Evolutionary conservation across 1,284 basidiomycete genomes (phyloP), one percentile per base, ranked within the genome.

Genomic region (Sporisorium scitamineum): DNA sequence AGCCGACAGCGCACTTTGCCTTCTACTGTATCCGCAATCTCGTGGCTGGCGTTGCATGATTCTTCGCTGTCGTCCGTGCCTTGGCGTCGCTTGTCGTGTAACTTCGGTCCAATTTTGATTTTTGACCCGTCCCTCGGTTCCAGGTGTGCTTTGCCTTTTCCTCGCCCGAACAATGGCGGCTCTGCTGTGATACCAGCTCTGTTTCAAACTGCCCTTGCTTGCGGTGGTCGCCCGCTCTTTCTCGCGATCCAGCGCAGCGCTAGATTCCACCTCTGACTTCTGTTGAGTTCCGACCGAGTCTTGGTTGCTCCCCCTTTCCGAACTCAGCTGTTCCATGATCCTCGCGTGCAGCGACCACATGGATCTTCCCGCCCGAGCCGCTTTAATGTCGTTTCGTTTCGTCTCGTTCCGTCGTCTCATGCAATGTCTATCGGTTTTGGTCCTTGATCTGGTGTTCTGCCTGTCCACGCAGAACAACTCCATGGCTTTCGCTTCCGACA

Each of bases 271-370:
- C n/a, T n/a, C n/a, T n/a, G n/a, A n/a, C n/a, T n/a, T n/a, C n/a
- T n/a, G n/a, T n/a, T n/a, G n/a, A n/a, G n/a, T n/a, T n/a, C n/a
- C n/a, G n/a, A n/a, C 29, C 48, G 27, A 50, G 26, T 2, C 27
- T n/a, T 50, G 48, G 48, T 27, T 5, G 39, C 14, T 20, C n/a
- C 32, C 22, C 37, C 45, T 27, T 54, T 39, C 45, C 53, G 48
- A 41, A 67, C 50, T 31, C 41, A 56, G 54, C 64, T 26, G 58
- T 56, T 67, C 64, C 54, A 55, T 67, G 58, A 61, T 52, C 52
- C 44, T 61, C 42, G 56, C 39, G 41, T 61, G 57, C 53, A 60
- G 52, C 58, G 26, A 24, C 53, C 64, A 58, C 37, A 60, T 66
- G 64, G 53, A 45, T 20, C n/a, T n/a, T 50, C 11, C 47, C 16